Conservation (phyloP, 2,329 filamentous ascomycete genomes). For the Capronia epimyces region DNA sequence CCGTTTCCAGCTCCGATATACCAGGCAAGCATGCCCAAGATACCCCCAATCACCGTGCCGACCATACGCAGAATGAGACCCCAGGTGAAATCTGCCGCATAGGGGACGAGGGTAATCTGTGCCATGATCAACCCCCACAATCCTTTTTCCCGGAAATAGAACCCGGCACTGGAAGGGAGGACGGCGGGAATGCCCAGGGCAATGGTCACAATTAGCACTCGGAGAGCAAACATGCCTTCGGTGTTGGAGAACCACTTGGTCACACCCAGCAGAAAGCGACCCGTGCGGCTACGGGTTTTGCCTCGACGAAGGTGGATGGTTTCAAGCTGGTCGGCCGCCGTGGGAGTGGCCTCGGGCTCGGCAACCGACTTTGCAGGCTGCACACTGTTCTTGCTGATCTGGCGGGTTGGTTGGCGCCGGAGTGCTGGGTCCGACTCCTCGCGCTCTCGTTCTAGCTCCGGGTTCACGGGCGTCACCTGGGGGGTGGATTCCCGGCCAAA, state of each 20-base stretch:
- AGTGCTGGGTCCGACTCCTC: too few relatives aligned
- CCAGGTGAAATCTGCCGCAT: conserved; percentile 49
- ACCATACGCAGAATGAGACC: conserved; percentile 40
- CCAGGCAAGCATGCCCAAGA: conserved; percentile 47
- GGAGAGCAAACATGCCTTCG: conserved; percentile 45
- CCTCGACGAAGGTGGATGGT: neutral
- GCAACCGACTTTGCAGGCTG: too few relatives aligned
- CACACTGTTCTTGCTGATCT: neutral
- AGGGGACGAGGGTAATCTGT: conserved; percentile 46
- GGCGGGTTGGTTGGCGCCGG: neutral
- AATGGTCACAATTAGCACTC: conserved; percentile 47
- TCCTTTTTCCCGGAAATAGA: conserved; percentile 50
- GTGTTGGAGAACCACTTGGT: conserved; percentile 43
- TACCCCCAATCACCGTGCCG: conserved; percentile 46
- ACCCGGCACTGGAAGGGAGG: conserved; percentile 43
- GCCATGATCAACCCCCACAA: conserved; percentile 51
- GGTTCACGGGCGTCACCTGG: neutral
- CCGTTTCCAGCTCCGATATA: conserved; percentile 49
- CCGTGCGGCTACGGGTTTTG: neutral
- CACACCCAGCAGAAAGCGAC: conserved; percentile 28
- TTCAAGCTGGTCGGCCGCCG: neutral
- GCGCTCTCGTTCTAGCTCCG: neutral
- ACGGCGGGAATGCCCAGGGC: conserved; percentile 41
- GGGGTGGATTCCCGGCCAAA: conserved; percentile 21
- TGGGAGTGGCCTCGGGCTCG: neutral